Percentiles rank a stretch among this genome's conserved stretches.
These are phyloP conservation scores for Benincasa hispida DNA, from an alignment of 306 rosid genomes.

Conservation along the genomic window DNA sequence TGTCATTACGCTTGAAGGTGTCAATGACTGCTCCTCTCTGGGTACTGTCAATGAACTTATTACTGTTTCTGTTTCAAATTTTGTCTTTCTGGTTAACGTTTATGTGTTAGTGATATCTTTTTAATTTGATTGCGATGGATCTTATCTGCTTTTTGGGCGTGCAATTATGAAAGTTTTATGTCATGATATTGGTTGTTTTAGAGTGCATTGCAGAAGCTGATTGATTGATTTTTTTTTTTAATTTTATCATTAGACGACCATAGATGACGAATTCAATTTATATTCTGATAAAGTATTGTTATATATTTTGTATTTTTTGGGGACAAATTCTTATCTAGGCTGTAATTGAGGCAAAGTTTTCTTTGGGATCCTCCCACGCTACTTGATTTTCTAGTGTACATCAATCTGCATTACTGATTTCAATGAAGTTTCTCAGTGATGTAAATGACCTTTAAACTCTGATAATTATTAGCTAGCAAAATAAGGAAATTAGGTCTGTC, in stretches of 20 bases:
- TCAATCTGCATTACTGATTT: neutral
- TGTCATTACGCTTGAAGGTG: constrained; percentile 99
- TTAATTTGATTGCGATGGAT: neutral
- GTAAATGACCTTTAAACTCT: neutral
- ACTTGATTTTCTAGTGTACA: neutral
- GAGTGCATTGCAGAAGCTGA: neutral
- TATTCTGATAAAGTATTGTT: neutral
- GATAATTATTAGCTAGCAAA: neutral
- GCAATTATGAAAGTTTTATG: neutral
- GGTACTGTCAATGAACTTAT: constrained; percentile 43
- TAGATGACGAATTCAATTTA: neutral
- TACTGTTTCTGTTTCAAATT: neutral
- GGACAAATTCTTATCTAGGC: neutral
- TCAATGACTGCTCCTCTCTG: constrained; percentile 97
- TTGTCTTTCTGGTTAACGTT: neutral
- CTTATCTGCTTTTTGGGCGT: neutral
- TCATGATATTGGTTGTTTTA: neutral
- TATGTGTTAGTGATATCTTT: neutral
- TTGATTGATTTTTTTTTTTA: neutral
- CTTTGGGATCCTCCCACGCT: neutral
- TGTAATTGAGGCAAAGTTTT: neutral
- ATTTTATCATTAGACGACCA: neutral
- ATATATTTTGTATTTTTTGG: neutral
- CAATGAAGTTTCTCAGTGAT: neutral
- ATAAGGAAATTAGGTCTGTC: neutral